phyloP scores from a whole-genome alignment of 1,139 yeast genomes.

The Suhomyces choctaworum region DNA sequence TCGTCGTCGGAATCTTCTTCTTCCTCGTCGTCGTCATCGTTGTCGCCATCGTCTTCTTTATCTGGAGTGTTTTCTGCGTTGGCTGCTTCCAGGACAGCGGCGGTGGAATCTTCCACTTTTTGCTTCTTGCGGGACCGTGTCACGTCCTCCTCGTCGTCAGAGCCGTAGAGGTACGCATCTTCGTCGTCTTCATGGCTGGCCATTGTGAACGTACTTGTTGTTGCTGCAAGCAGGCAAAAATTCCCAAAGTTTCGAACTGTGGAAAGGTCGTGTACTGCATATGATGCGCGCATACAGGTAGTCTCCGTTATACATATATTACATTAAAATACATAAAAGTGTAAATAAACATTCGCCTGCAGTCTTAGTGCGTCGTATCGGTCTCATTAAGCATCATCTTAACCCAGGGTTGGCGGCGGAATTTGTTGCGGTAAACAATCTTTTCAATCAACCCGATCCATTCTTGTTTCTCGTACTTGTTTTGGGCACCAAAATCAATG shows the following conservation, averaged over 20 bases:
- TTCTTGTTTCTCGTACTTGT: conserved; percentile 48
- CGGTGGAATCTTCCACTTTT: conserved; percentile 8
- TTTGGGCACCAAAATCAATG: conserved; percentile 70
- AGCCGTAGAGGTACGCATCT: conserved; percentile 82
- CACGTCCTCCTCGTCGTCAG: conserved; percentile 52
- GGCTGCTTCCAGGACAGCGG: background rate
- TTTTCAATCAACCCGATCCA: conserved; percentile 60
- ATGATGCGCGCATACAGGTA: too few species aligned
- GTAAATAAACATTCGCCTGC: too few species aligned
- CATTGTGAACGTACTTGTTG: too few species aligned
- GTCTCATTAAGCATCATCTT: conserved; percentile 38
- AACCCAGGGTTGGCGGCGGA: conserved; percentile 73
- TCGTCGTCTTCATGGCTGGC: conserved; percentile 56
- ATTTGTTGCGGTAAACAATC: conserved; percentile 54
- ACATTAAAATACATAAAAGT: conserved; percentile 10
- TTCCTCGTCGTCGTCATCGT: conserved; percentile 20
- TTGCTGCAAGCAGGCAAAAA: too few species aligned
- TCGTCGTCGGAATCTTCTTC: conserved; percentile 48
- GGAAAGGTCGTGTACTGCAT: too few species aligned
- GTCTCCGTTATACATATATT: too few species aligned
- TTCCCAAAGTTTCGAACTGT: too few species aligned
- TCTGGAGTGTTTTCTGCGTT: conserved; percentile 15
- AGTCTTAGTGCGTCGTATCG: background rate
- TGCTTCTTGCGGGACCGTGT: conserved; percentile 24
- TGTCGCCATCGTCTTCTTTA: conserved; percentile 15